Evolutionary conservation across 257 asterid genomes (phyloP).

Genomic region (Solanum piurae): DNA sequence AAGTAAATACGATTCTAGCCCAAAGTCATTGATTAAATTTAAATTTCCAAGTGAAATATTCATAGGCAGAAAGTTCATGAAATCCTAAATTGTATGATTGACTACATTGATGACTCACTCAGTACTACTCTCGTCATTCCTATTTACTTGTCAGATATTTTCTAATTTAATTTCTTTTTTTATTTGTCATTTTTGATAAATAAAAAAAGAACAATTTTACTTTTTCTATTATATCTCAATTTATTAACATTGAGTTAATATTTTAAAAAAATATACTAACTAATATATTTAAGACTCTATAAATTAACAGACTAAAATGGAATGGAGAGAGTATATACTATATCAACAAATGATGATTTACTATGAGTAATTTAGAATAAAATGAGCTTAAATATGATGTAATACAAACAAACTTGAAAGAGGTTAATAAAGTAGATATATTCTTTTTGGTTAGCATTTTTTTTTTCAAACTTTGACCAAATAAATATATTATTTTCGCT

Average conservation of each 20-base stretch:
- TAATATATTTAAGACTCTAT: too few species aligned
- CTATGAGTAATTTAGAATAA: too few species aligned
- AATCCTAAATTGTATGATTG: background rate
- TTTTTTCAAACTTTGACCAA: background rate
- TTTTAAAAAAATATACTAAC: too few species aligned
- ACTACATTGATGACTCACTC: too few species aligned
- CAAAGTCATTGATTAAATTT: background rate
- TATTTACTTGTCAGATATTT: too few species aligned
- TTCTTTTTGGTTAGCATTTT: background rate
- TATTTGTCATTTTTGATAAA: too few species aligned
- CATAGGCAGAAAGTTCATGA: background rate
- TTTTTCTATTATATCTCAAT: too few species aligned
- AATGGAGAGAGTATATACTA: too few species aligned
- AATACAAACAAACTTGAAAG: background rate
- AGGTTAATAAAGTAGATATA: too few species aligned
- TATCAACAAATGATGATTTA: background rate
- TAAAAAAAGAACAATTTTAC: accelerated
- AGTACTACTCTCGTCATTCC: too few species aligned
- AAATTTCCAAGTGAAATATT: background rate
- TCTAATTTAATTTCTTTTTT: accelerated
- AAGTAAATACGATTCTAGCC: background rate
- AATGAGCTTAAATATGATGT: background rate
- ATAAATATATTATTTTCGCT: background rate
- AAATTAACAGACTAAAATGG: too few species aligned
- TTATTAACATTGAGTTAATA: too few species aligned